A percentile compares a stretch with the other conserved stretches of the same genome.
These are phyloP conservation scores for Escallonia rubra DNA, from an alignment of 129 eudicot species.

Conservation along the genomic window DNA sequence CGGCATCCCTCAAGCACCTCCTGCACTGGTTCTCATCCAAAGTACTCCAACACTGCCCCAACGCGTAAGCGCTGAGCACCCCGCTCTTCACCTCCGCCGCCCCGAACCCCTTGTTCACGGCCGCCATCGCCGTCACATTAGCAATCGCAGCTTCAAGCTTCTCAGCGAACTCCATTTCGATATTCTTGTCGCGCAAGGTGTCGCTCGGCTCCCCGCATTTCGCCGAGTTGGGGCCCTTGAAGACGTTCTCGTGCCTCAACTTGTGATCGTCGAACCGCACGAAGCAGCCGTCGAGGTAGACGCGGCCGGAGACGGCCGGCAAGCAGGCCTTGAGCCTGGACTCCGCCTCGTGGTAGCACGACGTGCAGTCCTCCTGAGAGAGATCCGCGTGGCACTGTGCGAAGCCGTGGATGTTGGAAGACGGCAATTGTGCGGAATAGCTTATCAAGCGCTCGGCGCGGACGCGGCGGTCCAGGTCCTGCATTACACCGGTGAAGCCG, in stretches of 20 bases:
- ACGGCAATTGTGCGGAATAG: too few relatives aligned
- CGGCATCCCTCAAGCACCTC: constrained; percentile 11
- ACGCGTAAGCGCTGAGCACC: neutral
- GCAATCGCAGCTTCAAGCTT: neutral
- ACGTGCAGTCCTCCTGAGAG: neutral
- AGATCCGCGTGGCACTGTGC: constrained; percentile 13
- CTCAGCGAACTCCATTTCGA: constrained; percentile 4
- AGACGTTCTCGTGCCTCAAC: neutral
- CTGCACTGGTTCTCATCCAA: neutral
- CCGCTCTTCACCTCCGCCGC: constrained; percentile 7
- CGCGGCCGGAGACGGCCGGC: constrained; percentile 2
- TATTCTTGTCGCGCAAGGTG: neutral
- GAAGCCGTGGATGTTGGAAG: neutral
- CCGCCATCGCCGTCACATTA: neutral
- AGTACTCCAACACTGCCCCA: constrained; percentile 14
- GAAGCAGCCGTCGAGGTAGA: constrained; percentile 16
- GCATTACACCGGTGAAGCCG: neutral
- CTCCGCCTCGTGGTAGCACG: neutral
- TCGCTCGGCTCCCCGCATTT: neutral
- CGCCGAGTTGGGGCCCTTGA: neutral
- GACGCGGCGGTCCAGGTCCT: neutral
- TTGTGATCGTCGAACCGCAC: constrained; percentile 1
- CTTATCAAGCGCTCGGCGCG: too few relatives aligned
- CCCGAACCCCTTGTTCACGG: constrained; percentile 5
- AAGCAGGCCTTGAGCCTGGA: neutral